These are phyloP conservation scores for Ichthyophthirius multifiliis DNA, from an alignment of 169 alveolate species.

Conservation along the genomic window DNA sequence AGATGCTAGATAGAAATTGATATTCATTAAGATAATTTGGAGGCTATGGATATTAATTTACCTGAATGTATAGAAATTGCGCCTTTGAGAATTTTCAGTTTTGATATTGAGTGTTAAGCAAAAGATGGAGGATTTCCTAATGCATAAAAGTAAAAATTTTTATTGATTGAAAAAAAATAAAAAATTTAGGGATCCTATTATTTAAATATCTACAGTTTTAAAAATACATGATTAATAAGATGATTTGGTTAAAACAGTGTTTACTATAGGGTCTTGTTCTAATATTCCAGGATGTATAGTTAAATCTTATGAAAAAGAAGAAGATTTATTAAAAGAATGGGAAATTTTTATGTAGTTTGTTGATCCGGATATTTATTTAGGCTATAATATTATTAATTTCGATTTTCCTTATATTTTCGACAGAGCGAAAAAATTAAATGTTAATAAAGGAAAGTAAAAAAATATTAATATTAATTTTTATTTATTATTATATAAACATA, in stretches of 20 bases:
- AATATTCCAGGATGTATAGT: slow-evolving; percentile 87
- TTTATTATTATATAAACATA: not conserved
- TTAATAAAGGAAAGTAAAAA: slow-evolving; percentile 43
- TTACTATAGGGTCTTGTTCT: slow-evolving; percentile 84
- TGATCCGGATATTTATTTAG: slow-evolving; percentile 97
- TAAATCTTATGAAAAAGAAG: slow-evolving; percentile 83
- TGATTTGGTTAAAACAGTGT: slow-evolving; percentile 78
- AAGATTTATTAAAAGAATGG: slow-evolving; percentile 88
- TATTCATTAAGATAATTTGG: slow-evolving; percentile 68
- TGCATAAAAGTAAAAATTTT: slow-evolving; percentile 93
- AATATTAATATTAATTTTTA: not conserved
- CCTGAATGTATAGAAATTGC: slow-evolving; percentile 91
- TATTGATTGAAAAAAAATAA: slow-evolving; percentile 88
- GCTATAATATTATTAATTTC: slow-evolving; percentile 98
- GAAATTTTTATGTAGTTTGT: slow-evolving; percentile 71
- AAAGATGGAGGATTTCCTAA: slow-evolving; percentile 93
- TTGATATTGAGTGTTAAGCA: slow-evolving; percentile 92
- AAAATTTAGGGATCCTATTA: slow-evolving; percentile 70
- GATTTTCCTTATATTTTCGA: slow-evolving; percentile 95
- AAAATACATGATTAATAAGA: slow-evolving; percentile 58
- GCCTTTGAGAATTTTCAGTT: slow-evolving; percentile 95
- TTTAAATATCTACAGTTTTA: slow-evolving; percentile 55
- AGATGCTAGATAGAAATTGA: slow-evolving; percentile 92
- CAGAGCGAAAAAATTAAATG: slow-evolving; percentile 90
- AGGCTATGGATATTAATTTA: slow-evolving; percentile 64